A percentile compares a stretch with the other conserved stretches of the same genome.
Conservation (phyloP, 2,329 filamentous ascomycete genomes). For the Phaeosphaeriaceae sp. region DNA sequence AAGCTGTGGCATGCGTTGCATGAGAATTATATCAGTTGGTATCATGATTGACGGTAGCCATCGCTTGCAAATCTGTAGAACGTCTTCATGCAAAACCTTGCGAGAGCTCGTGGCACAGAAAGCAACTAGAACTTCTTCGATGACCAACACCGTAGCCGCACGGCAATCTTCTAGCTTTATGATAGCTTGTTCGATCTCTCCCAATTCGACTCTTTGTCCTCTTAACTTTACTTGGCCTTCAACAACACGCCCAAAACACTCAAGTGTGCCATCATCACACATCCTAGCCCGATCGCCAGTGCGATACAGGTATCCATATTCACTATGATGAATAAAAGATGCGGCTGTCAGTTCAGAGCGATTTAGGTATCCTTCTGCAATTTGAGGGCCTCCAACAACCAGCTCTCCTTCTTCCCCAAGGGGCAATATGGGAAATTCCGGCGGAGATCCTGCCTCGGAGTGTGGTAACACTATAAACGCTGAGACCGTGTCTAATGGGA, state of each 20-base stretch:
- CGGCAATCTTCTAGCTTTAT: slow-evolving; percentile 55
- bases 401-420: slow-evolving; percentile 77
- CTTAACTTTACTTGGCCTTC: slow-evolving; percentile 86
- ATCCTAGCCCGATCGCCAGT: slow-evolving; percentile 85
- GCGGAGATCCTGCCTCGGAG: slow-evolving; percentile 16
- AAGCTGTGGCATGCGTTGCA: slow-evolving; percentile 72
- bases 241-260: slow-evolving; percentile 80
- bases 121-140: slow-evolving; percentile 72
- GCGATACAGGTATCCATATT: slow-evolving; percentile 75
- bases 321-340: slow-evolving; percentile 70
- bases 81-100: slow-evolving; percentile 47
- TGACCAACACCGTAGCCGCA: slow-evolving; percentile 69
- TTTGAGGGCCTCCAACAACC: slow-evolving; percentile 78
- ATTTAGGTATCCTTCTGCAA: slow-evolving; percentile 83
- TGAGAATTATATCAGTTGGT: slow-evolving; percentile 72
- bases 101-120: slow-evolving; percentile 68
- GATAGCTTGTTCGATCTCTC: slow-evolving; percentile 57
- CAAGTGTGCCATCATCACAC: slow-evolving; percentile 70
- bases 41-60: slow-evolving; percentile 89
- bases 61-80: slow-evolving; percentile 67
- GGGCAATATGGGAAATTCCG: slow-evolving; percentile 62
- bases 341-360: slow-evolving; percentile 74
- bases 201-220: slow-evolving; percentile 81
- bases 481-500: slow-evolving; percentile 81
- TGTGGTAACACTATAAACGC: slow-evolving; percentile 69